Base-by-base conservation (phyloP, 768 basidiomycete genomes). In the Trametes sanguinea region DNA sequence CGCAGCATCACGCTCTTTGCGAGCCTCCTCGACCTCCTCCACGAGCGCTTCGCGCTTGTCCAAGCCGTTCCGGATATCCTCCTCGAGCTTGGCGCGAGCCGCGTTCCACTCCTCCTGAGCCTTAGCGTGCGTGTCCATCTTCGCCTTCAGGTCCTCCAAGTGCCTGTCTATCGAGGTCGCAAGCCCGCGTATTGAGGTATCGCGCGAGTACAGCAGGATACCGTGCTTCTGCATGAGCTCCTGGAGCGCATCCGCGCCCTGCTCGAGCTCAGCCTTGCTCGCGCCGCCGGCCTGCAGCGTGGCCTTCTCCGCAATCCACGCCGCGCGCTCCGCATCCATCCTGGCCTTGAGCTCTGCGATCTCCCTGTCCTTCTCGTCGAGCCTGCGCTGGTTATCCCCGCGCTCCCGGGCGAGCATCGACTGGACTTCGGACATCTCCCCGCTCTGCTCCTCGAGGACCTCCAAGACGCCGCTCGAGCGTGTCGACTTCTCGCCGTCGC, bases 181-280 rank as follows among this genome's bases (percentile, higher is more conserved):
- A 1, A 75, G 55, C 1, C 57, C 71, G 6, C 42, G 52, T 1
- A 76, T 57, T 2, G 75, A 64, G 8, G 62, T 51, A 13, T 73
- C 72, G 10, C 70, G 66, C 6, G 73, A 69, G 47, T 77, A 81
- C 22, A 85, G 72, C n/a, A 80, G 78, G 65, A 92, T 79, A 14
- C 78, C 79, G 68, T 89, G 83, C 39, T 77, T 77, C 65, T 82
- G 81, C 61, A 88, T 78, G 64, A 92, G 73, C 4, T 62, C 69
- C 51, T 79, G 80, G 35, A 92, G 68, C 13, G 78, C 74, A 4
- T 76, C 76, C 9, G 81, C 69, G 8, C 82, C 81, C 2, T 78
- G 75, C 50, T 85, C 82, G 27, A 90, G 71, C 65, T 90, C 61
- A 17, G 60, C 60, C 53, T 68, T 65, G 57, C 61, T 68, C n/a